Base-by-base conservation (phyloP, 306 rosid genomes). In the Castanospermum australe region DNA sequence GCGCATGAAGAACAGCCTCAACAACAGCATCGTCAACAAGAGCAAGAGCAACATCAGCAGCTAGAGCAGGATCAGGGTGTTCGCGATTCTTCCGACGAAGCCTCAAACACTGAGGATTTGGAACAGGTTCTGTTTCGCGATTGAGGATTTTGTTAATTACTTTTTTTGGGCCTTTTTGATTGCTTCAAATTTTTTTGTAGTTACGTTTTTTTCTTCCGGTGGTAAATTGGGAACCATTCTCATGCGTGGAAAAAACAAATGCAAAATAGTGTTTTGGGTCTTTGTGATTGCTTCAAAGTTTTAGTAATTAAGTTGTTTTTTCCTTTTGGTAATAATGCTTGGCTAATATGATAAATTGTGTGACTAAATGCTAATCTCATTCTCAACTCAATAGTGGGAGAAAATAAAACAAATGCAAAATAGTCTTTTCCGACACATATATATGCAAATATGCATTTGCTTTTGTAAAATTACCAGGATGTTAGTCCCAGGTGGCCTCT, bases 11-110 rank as follows among this genome's bases (percentile, higher is more conserved):
- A 69, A 17, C 45, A 21, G 25, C 28, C 51, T 3, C 51, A 5
- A 5, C 30, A 50, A 51, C 61, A 50, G 5, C 45, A 70, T 22
- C 72, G 22, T 8, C 5, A 30, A 28, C 61, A n/a, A n/a, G 61
- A 70, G 13, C 45, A 59, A 15, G 38, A 21, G 52, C 30, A 50
- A 51, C 61, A 50, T 5, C 45, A 22, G 4, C 6, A 32, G 32
- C 47, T 9, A 17, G 62, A 70, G 14, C 47, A 59, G 9, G 39
- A 22, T 20, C 15, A 28, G 10, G 25, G n/a, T 24, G 54, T 48
- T 69, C 44, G 62, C 17, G 62, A 32, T 17, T 70, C 76, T 70
- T 70, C 32, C 30, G 62, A 50, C 10, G 76, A 50, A 13, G 76
- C 62, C 22, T 9, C 30, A 1, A 39, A 32, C 32, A 39, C 9